Evolutionary conservation across 495 filamentous ascomycete genomes (phyloP), one percentile per base, ranked within the genome.

Genomic region (Aspergillus steynii): DNA sequence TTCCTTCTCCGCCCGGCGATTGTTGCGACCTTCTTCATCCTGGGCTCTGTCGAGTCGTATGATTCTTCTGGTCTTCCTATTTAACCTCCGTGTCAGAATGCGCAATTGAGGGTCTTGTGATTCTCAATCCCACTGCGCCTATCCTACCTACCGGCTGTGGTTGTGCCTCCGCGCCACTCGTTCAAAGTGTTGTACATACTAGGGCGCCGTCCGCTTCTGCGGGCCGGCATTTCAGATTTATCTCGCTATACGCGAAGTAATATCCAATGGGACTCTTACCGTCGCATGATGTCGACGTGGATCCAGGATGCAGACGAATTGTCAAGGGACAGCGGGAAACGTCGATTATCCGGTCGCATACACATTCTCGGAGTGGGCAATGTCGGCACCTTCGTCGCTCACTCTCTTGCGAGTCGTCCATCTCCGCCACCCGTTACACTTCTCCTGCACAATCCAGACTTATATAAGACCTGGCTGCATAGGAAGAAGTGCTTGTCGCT

Each of bases 351-450:
- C 4, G 78, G 78, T 27, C 74, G 78, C 57, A 86, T 89, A 53
- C 81, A 89, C 60, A 80, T 89, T 52, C 64, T 88, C 1, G 86
- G 86, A 7, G 55, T 82, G 20, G 86, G 85, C 49, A 86, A 80
- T 66, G 68, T 86, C 28, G 86, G 85, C 12, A 78, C 73, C 15
- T 86, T 89, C 53, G 76, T 88, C 53, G 85, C 85, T 10, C 85
- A 88, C 64, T 78, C 83, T 5, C 68, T 89, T 5, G 80, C 80
- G 5, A 76, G 79, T 31, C 74, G 86, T 37, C 74, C 78, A 29
- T 78, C 83, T 60, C 84, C 80, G n/a, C 86, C 85, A 28, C 83
- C 85, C 0, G 74, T 87, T 27, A 86, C 85, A 10, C 70, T 89
- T 14, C 67, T 88, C 8, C 67, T 87, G 61, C 82, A 83, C 60